phyloP scores from a whole-genome alignment of 2,329 filamentous ascomycete genomes.

The Phaeosphaeria sp. region DNA sequence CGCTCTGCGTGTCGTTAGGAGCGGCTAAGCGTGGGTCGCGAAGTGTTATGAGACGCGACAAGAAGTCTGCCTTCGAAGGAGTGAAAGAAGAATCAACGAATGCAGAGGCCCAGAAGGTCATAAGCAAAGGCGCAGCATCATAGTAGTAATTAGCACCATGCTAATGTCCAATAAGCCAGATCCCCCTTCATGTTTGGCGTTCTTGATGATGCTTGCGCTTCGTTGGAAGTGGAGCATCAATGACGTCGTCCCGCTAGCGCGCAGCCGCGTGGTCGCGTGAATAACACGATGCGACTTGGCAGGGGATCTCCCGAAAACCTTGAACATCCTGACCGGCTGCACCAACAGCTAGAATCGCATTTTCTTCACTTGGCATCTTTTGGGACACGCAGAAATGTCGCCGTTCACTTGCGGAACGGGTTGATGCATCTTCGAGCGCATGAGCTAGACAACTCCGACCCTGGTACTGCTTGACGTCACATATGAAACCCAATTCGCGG shows the following conservation, averaged over 20 bases:
- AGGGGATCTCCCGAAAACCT: constrained; percentile 7
- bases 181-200: background rate
- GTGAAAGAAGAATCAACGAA: background rate
- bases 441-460: too few relatives aligned
- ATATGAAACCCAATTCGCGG: background rate
- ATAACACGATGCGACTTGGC: constrained; percentile 16
- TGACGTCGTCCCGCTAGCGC: constrained; percentile 20
- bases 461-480: constrained; percentile 19
- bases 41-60: background rate
- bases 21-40: too few relatives aligned
- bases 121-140: constrained; percentile 19
- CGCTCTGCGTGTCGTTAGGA: background rate
- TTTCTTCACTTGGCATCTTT: too few relatives aligned
- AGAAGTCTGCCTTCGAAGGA: background rate
- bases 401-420: background rate
- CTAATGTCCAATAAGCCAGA: background rate
- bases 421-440: background rate
- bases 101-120: background rate
- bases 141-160: background rate
- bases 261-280: constrained; percentile 1
- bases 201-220: constrained; percentile 19
- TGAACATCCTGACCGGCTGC: too few relatives aligned
- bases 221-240: constrained; percentile 1
- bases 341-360: too few relatives aligned
- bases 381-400: too few relatives aligned